Base-by-base conservation (phyloP, 2,329 filamentous ascomycete species). In the Raffaelea arxii region DNA sequence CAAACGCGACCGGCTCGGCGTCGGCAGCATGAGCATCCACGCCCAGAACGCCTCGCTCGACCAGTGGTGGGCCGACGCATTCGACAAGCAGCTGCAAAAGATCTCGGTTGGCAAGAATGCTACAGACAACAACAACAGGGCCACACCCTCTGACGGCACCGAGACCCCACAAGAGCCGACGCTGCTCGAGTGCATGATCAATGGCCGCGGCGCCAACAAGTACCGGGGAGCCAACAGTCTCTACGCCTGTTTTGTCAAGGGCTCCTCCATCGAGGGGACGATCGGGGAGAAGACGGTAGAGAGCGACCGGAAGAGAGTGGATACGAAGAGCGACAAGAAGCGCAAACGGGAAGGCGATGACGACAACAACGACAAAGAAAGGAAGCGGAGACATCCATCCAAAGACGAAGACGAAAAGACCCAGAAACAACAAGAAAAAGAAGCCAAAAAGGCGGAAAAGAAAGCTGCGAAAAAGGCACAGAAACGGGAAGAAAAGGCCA, bases 1-100 rank as follows among this genome's bases (percentile, higher is more conserved):
- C 56, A 94, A 94, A 65, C 75, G 82, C 56, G 85, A 94, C 63
- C 84, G 77, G 24, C 73, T 86, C 45, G 91, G 91, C 22, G 71
- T 97, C 5, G 91, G 91, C 46, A 81, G 86, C 60, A 88, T 86
- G 62, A 71, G 74, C 48, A 74, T 79, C 48, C 75, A 80, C 52
- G 71, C 72, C 54, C 76, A 73, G 24, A 78, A 74, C 55, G 73
- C 73, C 51, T 77, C 75, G 21, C 77, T 73, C 55, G 91, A 96
- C 60, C 89, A 95, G 62, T 98, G 92, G 92, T 98, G 92, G 92
- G 74, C 95, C 65, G 84, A 87, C 49, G 92, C 92, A 11, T 96
- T 95, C 55, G 91, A 97, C 65, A 82, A 89, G 61, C 89, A 90
- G 47, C 69, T 96, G 53, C 85, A 92, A 63, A 85, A 83, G 4